Conservation (phyloP, 2,329 filamentous ascomycete genomes). For the Pyricularia sp. region DNA sequence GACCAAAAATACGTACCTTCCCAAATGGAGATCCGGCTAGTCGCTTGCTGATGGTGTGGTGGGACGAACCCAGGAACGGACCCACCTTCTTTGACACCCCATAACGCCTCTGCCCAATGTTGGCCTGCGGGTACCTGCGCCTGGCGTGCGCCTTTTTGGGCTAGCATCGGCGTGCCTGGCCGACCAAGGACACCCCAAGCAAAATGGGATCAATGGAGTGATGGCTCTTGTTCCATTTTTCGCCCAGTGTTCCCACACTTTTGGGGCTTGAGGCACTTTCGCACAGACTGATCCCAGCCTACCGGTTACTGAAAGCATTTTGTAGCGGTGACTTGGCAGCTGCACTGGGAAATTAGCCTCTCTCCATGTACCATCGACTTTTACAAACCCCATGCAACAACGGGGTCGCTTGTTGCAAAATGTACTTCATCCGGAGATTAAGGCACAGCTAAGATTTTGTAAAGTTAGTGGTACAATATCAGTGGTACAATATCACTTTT, state of each 20-base stretch:
- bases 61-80: background rate
- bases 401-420: background rate
- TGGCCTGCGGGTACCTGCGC: background rate
- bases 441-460: background rate
- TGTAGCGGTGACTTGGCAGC: background rate
- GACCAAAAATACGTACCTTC: background rate
- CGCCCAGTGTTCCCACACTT: background rate
- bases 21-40: background rate
- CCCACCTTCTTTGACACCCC: background rate
- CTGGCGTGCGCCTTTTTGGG: background rate
- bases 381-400: background rate
- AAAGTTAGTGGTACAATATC: too few species aligned
- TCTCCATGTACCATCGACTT: background rate
- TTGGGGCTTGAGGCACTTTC: background rate
- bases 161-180: background rate
- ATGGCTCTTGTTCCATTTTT: background rate
- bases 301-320: background rate
- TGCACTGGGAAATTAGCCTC: background rate
- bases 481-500: background rate
- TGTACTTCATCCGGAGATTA: background rate
- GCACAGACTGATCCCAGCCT: conserved; percentile 1
- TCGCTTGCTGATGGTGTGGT: background rate
- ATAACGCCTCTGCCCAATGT: background rate
- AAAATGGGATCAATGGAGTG: background rate
- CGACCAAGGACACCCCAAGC: background rate